Base-by-base conservation (phyloP, 495 filamentous ascomycete species). In the Geopyxis carbonaria region DNA sequence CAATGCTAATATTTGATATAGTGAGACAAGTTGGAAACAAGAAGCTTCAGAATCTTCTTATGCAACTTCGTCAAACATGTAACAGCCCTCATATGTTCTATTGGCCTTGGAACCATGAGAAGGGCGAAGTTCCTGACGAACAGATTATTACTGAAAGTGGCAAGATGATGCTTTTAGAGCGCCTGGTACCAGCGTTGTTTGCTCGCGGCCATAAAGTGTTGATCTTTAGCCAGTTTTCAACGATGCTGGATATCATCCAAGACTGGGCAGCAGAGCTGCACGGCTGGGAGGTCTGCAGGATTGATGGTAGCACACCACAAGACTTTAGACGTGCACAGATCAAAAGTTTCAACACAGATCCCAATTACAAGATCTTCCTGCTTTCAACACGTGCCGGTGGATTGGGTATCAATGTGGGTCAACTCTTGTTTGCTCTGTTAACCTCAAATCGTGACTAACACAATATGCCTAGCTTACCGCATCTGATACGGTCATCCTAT, bases 71-170 rank as follows among this genome's bases (percentile, higher is more conserved):
- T 4, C 72, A 93, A 2, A 79, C 77, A 31, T 95, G 91, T 61
- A 91, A 97, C 58, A 78, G 70, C 1, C 89, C 89, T 0, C 87
- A 94, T 59, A 87, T 93, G 50, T 95, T 97, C 62, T 94, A 86
- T 61, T 89, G 83, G 63, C 89, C 89, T 0, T 97, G 83, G 73
- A 59, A 57, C 13, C 50, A 59, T 5, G 60, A 32, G 20, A 25
- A 25, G 23, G 36, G 31, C 18, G 33, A 35, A 18, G 34, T 30
- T 10, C 50, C 50, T 1, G 84, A 95, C 53, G 77, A 87, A 50
- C 73, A 66, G 22, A 69, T 95, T 9, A 71, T 94, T 37, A 84
- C 78, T 0, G 70, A 76, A 2, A 92, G 84, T 0, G 89, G 86
- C 8, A 97, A 95, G 59, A 93, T 95, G 84, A 71, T 91, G 6